Evolutionary conservation across 2,329 filamentous ascomycete genomes (phyloP).

Genomic region (Fusarium sp.): DNA sequence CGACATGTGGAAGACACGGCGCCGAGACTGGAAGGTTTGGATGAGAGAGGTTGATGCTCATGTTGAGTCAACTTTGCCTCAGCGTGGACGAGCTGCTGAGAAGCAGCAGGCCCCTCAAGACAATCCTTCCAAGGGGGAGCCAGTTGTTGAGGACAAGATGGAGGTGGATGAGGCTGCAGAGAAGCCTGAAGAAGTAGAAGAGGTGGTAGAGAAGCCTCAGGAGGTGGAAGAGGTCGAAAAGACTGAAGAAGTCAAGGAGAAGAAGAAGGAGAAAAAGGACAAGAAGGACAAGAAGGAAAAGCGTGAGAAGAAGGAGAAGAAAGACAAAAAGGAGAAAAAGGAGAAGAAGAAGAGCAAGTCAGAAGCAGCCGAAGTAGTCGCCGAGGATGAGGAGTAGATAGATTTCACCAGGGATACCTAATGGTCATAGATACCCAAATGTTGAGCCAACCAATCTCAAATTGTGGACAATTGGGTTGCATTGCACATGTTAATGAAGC

Average conservation of each 20-base stretch:
- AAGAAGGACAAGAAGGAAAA: constrained; percentile 7
- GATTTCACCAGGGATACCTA: constrained; percentile 5
- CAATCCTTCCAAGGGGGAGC: constrained; percentile 8
- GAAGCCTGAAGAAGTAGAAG: neutral
- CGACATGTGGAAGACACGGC: constrained; percentile 66
- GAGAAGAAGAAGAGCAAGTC: constrained; percentile 18
- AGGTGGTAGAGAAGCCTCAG: constrained; percentile 6
- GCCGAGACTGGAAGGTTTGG: constrained; percentile 68
- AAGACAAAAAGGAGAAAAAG: constrained; percentile 8
- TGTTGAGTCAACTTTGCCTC: constrained; percentile 33
- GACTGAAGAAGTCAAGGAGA: constrained; percentile 2
- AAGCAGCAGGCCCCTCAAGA: constrained; percentile 9
- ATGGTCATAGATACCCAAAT: constrained; percentile 37
- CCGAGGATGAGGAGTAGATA: constrained; percentile 25
- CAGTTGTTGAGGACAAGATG: constrained; percentile 15
- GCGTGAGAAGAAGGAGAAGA: constrained; percentile 6
- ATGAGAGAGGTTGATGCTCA: constrained; percentile 60
- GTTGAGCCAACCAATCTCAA: constrained; percentile 1
- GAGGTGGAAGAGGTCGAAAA: neutral
- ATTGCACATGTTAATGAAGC: neutral
- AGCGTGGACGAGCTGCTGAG: constrained; percentile 25
- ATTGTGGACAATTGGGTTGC: neutral
- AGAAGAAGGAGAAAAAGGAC: neutral
- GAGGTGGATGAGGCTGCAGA: constrained; percentile 7
- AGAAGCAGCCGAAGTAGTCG: constrained; percentile 9